Evolutionary conservation across 139 green algal genomes (phyloP).

Genomic region (Edaphochlamys debaryana): DNA sequence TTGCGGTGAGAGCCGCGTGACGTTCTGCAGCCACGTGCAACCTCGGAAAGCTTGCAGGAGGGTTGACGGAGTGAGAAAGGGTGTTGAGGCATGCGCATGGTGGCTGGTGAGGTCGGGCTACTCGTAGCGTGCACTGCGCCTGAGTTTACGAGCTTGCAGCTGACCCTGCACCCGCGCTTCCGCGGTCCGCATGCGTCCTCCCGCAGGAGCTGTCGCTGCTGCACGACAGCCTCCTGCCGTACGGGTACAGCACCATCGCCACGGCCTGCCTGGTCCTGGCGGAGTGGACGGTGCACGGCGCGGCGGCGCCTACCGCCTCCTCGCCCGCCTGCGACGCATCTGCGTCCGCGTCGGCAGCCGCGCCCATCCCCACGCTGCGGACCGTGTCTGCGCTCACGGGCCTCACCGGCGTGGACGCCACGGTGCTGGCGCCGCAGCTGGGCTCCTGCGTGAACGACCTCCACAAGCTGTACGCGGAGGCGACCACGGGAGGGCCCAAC

Average conservation of each 20-base stretch:
- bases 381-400: background rate
- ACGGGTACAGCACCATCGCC: constrained; percentile 31
- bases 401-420: background rate
- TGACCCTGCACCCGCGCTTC: background rate
- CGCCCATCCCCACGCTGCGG: background rate
- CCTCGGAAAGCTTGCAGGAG: too few relatives aligned
- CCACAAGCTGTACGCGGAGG: constrained; percentile 1
- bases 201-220: constrained; percentile 31
- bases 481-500: background rate
- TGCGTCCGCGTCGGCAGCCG: background rate
- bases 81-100: too few relatives aligned
- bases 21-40: too few relatives aligned
- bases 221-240: constrained; percentile 12
- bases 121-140: too few relatives aligned
- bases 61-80: too few relatives aligned
- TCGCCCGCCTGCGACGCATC: too few relatives aligned
- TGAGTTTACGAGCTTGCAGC: too few relatives aligned
- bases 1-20: constrained; percentile 6
- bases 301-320: too few relatives aligned
- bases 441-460: constrained; percentile 4
- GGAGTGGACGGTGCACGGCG: background rate
- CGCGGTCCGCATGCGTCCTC: too few relatives aligned
- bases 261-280: constrained; percentile 14
- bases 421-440: constrained; percentile 8
- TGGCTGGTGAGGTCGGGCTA: too few relatives aligned